phyloP scores from a whole-genome alignment of 306 rosid genomes.

The Astragalus glycyphyllos region DNA sequence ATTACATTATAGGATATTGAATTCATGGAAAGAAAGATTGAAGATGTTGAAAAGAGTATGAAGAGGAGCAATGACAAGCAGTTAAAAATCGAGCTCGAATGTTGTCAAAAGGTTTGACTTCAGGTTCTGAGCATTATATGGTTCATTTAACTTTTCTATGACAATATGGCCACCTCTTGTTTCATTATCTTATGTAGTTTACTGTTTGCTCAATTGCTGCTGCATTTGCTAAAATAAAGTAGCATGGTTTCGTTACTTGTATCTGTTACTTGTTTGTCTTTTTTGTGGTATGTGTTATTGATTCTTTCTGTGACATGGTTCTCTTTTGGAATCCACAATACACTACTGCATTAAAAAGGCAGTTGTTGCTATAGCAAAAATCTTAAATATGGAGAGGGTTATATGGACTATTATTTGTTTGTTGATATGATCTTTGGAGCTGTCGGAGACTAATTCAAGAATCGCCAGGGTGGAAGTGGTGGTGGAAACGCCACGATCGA shows the following conservation, averaged over 20 bases:
- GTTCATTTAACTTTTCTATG: not conserved
- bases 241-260: not conserved
- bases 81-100: constrained; percentile 83
- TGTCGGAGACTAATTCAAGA: no score
- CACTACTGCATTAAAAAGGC: not conserved
- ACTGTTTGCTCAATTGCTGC: constrained; percentile 1
- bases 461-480: no score
- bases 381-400: no score
- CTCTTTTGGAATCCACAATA: constrained; percentile 24
- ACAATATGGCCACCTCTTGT: constrained; percentile 1
- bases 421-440: no score
- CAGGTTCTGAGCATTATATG: constrained; percentile 11
- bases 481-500: no score
- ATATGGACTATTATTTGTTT: no score
- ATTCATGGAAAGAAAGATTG: constrained; percentile 79
- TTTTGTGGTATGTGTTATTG: constrained; percentile 5
- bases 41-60: constrained; percentile 97
- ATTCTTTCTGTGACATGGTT: constrained; percentile 3
- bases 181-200: constrained; percentile 32
- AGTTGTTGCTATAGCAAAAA: not conserved
- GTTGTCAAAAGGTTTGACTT: constrained; percentile 75
- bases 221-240: not conserved
- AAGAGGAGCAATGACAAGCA: constrained; percentile 99
- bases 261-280: not conserved
- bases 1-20: constrained; percentile 71